Conservation (phyloP, 106 monocot species). For the Alisma plantagoaquatica region DNA sequence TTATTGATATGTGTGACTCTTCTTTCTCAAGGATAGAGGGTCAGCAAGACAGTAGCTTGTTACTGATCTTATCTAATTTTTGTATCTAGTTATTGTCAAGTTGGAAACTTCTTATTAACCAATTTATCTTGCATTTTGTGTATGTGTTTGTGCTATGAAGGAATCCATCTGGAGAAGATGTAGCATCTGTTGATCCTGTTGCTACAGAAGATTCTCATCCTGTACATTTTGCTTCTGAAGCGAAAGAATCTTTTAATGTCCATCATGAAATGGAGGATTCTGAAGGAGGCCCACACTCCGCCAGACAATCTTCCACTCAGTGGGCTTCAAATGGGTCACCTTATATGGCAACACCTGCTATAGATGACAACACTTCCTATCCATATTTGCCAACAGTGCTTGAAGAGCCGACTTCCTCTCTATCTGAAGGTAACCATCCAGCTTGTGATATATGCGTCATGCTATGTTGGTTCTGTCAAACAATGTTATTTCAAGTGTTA, state of each 20-base stretch:
- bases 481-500: neutral
- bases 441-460: no score
- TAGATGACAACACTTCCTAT: slow-evolving; percentile 49
- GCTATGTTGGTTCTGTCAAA: neutral
- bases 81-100: no score
- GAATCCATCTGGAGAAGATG: slow-evolving; percentile 22
- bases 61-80: no score
- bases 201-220: slow-evolving; percentile 36
- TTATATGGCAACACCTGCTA: slow-evolving; percentile 35
- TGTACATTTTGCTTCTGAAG: no score
- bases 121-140: no score
- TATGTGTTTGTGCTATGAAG: no score
- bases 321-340: slow-evolving; percentile 41
- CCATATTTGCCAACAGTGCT: slow-evolving; percentile 83
- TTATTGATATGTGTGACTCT: no score
- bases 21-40: no score
- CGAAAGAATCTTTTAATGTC: no score
- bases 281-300: slow-evolving; percentile 23
- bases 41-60: no score
- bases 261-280: slow-evolving; percentile 21
- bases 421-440: slow-evolving; percentile 92
- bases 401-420: slow-evolving; percentile 91
- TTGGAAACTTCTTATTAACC: no score
- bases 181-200: slow-evolving; percentile 16
- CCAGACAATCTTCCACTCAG: slow-evolving; percentile 30